Conservation (phyloP, 495 filamentous ascomycete species). For the Podospora sp. region DNA sequence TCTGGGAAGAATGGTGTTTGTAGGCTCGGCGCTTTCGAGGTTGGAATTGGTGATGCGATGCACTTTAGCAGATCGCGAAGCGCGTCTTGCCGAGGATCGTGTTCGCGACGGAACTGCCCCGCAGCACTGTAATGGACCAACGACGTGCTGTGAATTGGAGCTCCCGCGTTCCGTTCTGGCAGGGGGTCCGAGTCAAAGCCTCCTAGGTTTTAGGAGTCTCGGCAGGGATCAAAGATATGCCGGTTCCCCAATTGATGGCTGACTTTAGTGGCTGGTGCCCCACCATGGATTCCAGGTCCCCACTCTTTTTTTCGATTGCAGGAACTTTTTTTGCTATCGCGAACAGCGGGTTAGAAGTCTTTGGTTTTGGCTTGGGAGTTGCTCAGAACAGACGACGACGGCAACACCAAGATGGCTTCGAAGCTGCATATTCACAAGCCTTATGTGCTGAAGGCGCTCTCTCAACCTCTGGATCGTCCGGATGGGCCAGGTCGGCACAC, state of each 20-base stretch:
- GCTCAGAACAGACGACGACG: constrained; percentile 8
- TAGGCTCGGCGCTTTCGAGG: neutral
- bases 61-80: constrained; percentile 17
- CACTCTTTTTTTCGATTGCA: constrained; percentile 30
- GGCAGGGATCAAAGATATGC: constrained; percentile 34
- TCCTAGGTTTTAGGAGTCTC: neutral
- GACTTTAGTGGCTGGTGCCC: constrained; percentile 12
- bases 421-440: constrained; percentile 58
- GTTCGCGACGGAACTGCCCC: constrained; percentile 13
- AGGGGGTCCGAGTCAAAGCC: neutral
- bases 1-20: neutral
- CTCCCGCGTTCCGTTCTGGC: neutral
- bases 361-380: constrained; percentile 13
- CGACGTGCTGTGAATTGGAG: neutral
- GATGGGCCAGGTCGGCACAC: constrained; percentile 58
- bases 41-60: constrained; percentile 10
- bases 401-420: constrained; percentile 48
- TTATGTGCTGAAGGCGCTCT: constrained; percentile 67
- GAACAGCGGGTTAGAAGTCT: constrained; percentile 23
- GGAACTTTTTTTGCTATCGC: constrained; percentile 31
- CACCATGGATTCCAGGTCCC: constrained; percentile 9
- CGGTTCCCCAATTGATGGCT: constrained; percentile 10
- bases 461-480: constrained; percentile 61
- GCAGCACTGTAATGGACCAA: neutral
- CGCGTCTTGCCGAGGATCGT: constrained; percentile 14